Evolutionary conservation across 768 basidiomycete species (phyloP).

Genomic region (Tremella mesenterica): DNA sequence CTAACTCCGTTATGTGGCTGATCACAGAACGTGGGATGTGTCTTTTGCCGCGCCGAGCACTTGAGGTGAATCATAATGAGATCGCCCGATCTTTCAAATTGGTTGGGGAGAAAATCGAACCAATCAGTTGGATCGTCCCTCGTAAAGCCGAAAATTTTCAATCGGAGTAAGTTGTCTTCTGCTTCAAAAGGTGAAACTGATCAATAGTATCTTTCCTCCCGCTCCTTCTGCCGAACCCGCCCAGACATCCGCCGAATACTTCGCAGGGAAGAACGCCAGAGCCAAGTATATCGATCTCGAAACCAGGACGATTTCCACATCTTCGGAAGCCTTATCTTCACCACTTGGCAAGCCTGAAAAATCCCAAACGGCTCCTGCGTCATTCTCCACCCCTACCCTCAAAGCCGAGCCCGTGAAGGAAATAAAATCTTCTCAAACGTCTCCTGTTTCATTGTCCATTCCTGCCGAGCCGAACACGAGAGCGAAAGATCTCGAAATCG

Average conservation of each 20-base stretch:
- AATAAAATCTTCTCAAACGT: conserved; percentile 10
- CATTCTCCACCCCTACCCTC: conserved; percentile 5
- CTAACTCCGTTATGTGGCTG: neutral
- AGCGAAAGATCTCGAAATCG: conserved; percentile 32
- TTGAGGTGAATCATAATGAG: conserved; percentile 84
- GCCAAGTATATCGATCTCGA: conserved; percentile 73
- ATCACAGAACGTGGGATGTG: conserved; percentile 74
- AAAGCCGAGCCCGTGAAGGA: conserved; percentile 8
- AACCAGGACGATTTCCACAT: conserved; percentile 49
- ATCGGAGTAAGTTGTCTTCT: conserved; percentile 52
- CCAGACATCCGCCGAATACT: conserved; percentile 74
- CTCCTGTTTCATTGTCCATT: conserved; percentile 6
- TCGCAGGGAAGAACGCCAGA: conserved; percentile 67
- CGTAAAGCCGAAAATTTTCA: conserved; percentile 93
- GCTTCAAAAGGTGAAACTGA: conserved; percentile 1
- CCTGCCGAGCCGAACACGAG: conserved; percentile 6
- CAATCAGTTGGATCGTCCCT: conserved; percentile 90
- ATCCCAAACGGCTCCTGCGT: conserved; percentile 7
- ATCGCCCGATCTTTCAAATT: conserved; percentile 93
- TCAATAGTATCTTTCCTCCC: conserved; percentile 68
- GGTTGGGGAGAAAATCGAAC: conserved; percentile 63
- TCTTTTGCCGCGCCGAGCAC: conserved; percentile 84
- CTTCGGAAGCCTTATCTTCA: conserved; percentile 40
- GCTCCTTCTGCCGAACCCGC: conserved; percentile 74
- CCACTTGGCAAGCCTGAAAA: conserved; percentile 18